Conservation (phyloP, 2,329 filamentous ascomycete species). For the Trichoderma sp. region DNA sequence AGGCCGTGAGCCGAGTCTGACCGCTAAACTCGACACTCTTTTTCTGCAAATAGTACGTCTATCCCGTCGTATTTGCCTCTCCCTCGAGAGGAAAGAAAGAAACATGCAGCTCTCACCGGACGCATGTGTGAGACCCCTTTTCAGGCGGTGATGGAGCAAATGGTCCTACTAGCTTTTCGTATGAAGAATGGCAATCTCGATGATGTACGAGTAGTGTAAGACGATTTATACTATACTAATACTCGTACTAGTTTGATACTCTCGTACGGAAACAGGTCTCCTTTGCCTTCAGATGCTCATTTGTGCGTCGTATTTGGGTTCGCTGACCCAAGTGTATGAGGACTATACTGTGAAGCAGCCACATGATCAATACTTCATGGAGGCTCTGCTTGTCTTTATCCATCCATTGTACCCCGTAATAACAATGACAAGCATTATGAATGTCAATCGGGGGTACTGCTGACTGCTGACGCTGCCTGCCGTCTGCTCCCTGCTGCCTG, state of each 20-base stretch:
- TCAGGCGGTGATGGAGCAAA: neutral
- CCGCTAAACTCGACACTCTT: neutral
- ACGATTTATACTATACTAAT: neutral
- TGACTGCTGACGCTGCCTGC: neutral
- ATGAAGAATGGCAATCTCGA: neutral
- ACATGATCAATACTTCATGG: neutral
- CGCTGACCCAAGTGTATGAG: neutral
- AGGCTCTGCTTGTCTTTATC: neutral
- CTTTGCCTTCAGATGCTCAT: neutral
- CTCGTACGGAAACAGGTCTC: neutral
- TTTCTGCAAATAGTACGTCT: neutral
- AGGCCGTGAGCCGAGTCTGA: neutral
- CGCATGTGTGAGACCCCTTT: slow-evolving; percentile 12
- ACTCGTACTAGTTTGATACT: neutral
- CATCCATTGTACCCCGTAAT: neutral
- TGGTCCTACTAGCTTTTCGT: neutral
- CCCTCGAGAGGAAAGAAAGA: neutral
- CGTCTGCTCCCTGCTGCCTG: neutral
- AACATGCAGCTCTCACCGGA: neutral
- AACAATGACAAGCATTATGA: neutral
- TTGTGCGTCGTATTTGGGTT: neutral
- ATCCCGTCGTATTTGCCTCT: neutral
- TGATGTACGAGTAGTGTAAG: neutral
- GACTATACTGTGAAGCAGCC: too few relatives aligned
- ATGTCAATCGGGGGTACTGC: neutral